Evolutionary conservation across 768 basidiomycete genomes (phyloP).

Genomic region (Tulasnella sp.): DNA sequence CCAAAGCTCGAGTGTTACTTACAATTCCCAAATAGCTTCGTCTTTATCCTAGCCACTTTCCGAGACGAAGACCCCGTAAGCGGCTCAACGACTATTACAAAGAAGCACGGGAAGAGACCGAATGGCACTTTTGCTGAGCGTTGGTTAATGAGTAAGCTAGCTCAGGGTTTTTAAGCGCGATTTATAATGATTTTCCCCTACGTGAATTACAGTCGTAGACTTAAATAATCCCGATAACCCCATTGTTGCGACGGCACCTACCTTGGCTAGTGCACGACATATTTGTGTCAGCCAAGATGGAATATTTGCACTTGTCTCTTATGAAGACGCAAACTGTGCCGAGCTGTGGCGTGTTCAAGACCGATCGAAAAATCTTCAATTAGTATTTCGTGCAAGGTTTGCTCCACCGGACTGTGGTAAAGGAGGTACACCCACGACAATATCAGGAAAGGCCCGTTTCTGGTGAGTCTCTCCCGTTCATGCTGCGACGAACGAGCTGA

Average conservation of each 20-base stretch:
- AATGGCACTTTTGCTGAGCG: constrained; percentile 50
- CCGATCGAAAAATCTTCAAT: constrained; percentile 26
- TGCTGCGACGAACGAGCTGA: background rate
- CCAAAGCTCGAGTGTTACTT: background rate
- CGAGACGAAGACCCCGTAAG: constrained; percentile 27
- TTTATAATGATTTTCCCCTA: background rate
- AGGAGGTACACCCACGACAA: constrained; percentile 69
- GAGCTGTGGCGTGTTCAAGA: constrained; percentile 65
- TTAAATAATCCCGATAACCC: constrained; percentile 46
- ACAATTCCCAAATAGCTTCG: background rate
- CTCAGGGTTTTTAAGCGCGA: background rate
- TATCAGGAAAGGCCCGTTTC: constrained; percentile 36
- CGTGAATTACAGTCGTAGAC: constrained; percentile 40
- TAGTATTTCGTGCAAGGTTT: background rate
- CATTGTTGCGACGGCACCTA: constrained; percentile 62
- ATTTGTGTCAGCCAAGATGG: constrained; percentile 57
- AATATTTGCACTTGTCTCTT: constrained; percentile 62
- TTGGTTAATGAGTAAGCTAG: constrained; percentile 56
- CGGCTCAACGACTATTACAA: constrained; percentile 57
- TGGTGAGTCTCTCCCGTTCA: constrained; percentile 42
- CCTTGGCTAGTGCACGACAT: constrained; percentile 63
- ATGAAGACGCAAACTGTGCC: constrained; percentile 69
- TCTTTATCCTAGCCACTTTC: constrained; percentile 35
- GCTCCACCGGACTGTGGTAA: constrained; percentile 48
- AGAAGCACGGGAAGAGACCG: constrained; percentile 63